A percentile compares a stretch with the other conserved stretches of the same genome.
Conservation (phyloP, 345 rosid genomes). For the Turnera subulata region DNA sequence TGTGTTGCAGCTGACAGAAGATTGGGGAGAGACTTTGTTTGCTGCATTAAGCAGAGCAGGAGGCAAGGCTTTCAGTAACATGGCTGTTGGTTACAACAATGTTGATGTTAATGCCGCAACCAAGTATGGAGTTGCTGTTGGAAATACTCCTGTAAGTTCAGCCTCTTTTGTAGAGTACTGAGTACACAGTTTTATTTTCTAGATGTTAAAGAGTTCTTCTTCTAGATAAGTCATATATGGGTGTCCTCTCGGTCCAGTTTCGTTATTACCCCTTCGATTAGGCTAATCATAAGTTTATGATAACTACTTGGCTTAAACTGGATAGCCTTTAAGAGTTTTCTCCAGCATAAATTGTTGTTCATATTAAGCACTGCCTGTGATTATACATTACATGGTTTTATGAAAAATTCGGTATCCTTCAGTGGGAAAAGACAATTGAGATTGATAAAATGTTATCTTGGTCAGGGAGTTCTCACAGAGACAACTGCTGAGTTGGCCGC, state of each 20-base stretch:
- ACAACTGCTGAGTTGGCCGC: conserved; percentile 97
- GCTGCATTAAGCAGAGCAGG: conserved; percentile 86
- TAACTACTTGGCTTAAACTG: too few species aligned
- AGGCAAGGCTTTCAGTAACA: conserved; percentile 92
- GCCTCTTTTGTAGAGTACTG: background rate
- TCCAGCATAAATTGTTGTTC: too few species aligned
- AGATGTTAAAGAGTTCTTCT: background rate
- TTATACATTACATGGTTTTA: too few species aligned
- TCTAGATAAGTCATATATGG: background rate
- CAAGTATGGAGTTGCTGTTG: conserved; percentile 90
- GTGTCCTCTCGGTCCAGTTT: too few species aligned
- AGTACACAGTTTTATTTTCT: background rate
- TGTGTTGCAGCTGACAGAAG: conserved; percentile 72
- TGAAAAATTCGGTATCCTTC: background rate
- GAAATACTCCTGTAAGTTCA: conserved; percentile 84
- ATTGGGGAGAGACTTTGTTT: conserved; percentile 93
- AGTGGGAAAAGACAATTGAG: background rate
- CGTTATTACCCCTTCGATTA: too few species aligned
- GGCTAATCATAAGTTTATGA: too few species aligned
- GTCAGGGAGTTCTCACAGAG: conserved; percentile 93
- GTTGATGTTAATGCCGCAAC: conserved; percentile 93
- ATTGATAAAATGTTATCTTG: conserved; percentile 9
- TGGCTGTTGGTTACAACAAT: conserved; percentile 99
- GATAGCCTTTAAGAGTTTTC: too few species aligned
- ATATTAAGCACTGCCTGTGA: background rate